Evolutionary conservation across 495 filamentous ascomycete genomes (phyloP).

Genomic region (Lophiotrema nucula): DNA sequence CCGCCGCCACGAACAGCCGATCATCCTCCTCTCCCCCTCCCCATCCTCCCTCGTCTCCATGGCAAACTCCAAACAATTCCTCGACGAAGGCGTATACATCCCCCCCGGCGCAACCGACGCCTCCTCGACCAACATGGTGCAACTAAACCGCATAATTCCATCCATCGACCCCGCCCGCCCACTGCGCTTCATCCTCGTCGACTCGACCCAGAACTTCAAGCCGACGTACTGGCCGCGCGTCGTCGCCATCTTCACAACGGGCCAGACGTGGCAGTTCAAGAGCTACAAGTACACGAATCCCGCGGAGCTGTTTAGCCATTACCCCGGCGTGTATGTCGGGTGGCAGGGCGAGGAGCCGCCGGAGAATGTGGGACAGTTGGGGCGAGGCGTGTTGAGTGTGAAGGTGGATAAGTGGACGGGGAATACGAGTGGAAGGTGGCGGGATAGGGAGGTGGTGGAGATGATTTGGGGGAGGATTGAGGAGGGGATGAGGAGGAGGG

Average conservation of each 20-base stretch:
- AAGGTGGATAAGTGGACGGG: slow-evolving; percentile 74
- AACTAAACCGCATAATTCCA: slow-evolving; percentile 76
- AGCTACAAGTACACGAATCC: slow-evolving; percentile 94
- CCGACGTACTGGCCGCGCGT: slow-evolving; percentile 97
- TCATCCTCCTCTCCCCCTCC: slow-evolving; percentile 97
- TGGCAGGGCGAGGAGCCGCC: slow-evolving; percentile 85
- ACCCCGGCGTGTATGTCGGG: slow-evolving; percentile 83
- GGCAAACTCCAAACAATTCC: slow-evolving; percentile 95
- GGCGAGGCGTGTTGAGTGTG: slow-evolving; percentile 72
- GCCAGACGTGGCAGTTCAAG: slow-evolving; percentile 98
- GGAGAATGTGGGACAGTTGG: slow-evolving; percentile 74
- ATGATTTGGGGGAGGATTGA: slow-evolving; percentile 88
- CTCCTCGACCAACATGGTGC: slow-evolving; percentile 70
- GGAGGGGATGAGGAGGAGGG: slow-evolving; percentile 78
- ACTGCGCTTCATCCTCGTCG: slow-evolving; percentile 91
- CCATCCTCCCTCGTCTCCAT: slow-evolving; percentile 96
- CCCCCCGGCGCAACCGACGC: slow-evolving; percentile 68
- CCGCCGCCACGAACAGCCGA: slow-evolving; percentile 75
- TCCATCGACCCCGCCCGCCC: slow-evolving; percentile 63
- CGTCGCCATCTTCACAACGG: slow-evolving; percentile 96
- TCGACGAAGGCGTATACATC: slow-evolving; percentile 77
- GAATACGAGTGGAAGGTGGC: slow-evolving; percentile 65
- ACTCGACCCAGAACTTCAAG: slow-evolving; percentile 89
- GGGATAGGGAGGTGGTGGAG: slow-evolving; percentile 93
- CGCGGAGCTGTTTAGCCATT: slow-evolving; percentile 82